Conservation (phyloP, 192 early-diverging fungal species). For the Coemansia sp. region DNA sequence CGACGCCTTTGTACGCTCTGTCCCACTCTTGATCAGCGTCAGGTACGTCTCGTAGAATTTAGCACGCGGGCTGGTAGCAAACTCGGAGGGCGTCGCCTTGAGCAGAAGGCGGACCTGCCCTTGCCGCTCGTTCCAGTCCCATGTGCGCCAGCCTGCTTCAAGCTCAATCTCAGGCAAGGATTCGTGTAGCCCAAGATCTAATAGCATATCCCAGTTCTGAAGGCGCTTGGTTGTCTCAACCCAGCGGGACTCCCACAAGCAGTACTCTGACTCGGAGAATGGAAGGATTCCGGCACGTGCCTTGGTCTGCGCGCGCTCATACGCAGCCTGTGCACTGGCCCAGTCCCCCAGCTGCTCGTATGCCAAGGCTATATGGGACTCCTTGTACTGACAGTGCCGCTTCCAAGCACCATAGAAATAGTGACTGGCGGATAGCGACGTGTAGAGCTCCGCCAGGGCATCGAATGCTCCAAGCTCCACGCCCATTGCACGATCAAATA, state of each 20-base stretch:
- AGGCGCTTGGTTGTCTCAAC: constrained; percentile 82
- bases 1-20: constrained; percentile 56
- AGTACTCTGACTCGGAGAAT: constrained; percentile 94
- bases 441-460: constrained; percentile 83
- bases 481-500: constrained; percentile 56
- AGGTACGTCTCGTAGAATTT: constrained; percentile 89
- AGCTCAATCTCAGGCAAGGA: constrained; percentile 80
- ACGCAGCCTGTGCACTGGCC: constrained; percentile 85
- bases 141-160: constrained; percentile 93
- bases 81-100: constrained; percentile 66
- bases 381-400: constrained; percentile 79
- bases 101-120: constrained; percentile 60
- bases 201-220: constrained; percentile 97
- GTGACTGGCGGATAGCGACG: constrained; percentile 81
- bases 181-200: constrained; percentile 90
- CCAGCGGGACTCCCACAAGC: constrained; percentile 98
- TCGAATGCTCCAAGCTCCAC: constrained; percentile 88
- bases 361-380: constrained; percentile 95
- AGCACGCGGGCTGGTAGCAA: constrained; percentile 63
- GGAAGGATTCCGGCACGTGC: constrained; percentile 80
- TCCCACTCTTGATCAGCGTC: constrained; percentile 65
- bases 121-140: constrained; percentile 85
- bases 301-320: constrained; percentile 91
- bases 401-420: constrained; percentile 93
- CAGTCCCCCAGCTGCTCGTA: constrained; percentile 94